Percentiles rank a stretch among this genome's conserved stretches.
Conservation (phyloP, 2,329 filamentous ascomycete genomes). For the Xylariomycetidae sp. region DNA sequence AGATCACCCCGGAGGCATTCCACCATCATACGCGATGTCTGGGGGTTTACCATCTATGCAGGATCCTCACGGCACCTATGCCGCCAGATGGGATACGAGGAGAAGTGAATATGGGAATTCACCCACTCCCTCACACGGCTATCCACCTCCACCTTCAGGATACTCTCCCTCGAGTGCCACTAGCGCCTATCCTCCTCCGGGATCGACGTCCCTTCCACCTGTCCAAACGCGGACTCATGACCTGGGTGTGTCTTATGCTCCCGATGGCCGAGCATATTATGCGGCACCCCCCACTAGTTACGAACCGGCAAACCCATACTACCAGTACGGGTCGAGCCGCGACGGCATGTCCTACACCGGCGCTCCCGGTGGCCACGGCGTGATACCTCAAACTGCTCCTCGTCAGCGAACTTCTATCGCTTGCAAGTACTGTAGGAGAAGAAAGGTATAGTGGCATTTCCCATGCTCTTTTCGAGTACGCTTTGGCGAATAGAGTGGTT, state of each 20-base stretch:
- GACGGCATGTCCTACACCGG: too few relatives aligned
- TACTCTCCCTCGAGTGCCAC: slow-evolving; percentile 7
- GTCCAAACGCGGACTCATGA: slow-evolving; percentile 30
- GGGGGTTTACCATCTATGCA: slow-evolving; percentile 48
- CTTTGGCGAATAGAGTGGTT: too few relatives aligned
- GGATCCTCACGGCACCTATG: slow-evolving; percentile 34
- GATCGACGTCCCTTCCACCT: slow-evolving; percentile 19
- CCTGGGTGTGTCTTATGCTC: slow-evolving; percentile 28
- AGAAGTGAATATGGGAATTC: slow-evolving; percentile 40
- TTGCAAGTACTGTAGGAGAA: slow-evolving; percentile 56
- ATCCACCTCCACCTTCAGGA: slow-evolving; percentile 32
- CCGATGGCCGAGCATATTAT: slow-evolving; percentile 33
- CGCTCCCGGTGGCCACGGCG: too few relatives aligned
- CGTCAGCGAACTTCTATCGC: slow-evolving; percentile 56
- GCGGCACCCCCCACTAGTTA: slow-evolving; percentile 17
- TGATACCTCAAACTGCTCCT: slow-evolving; percentile 48
- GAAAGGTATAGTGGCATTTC: too few relatives aligned
- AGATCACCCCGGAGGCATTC: slow-evolving; percentile 31
- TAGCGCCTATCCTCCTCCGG: slow-evolving; percentile 8
- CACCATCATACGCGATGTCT: slow-evolving; percentile 25
- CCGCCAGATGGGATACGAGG: too few relatives aligned
- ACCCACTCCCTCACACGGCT: slow-evolving; percentile 42
- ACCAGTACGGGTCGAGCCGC: too few relatives aligned
- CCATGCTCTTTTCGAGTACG: too few relatives aligned
- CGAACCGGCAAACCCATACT: slow-evolving; percentile 15